Conservation (phyloP, 768 basidiomycete species). For the Cystofilobasidium bisporidii region DNA sequence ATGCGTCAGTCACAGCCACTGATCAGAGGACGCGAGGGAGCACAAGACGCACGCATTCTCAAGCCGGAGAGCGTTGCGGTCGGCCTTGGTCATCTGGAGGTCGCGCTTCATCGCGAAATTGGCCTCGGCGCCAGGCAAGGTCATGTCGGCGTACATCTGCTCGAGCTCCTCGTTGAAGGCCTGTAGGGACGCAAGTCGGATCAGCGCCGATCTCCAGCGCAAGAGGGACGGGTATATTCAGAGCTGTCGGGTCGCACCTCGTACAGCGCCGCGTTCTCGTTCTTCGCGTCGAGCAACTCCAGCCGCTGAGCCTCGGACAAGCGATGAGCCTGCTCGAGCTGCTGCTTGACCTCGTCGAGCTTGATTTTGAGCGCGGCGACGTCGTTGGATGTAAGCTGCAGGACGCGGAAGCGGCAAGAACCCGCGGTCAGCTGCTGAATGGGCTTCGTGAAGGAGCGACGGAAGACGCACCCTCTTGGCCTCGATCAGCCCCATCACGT, state of each 20-base stretch:
- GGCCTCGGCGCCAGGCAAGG: slow-evolving; percentile 24
- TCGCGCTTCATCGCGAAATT: slow-evolving; percentile 27
- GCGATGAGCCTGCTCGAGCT: slow-evolving; percentile 16
- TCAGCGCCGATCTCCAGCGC: not conserved
- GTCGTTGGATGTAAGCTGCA: not conserved
- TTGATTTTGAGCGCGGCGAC: slow-evolving; percentile 2
- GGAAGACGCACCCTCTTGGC: slow-evolving; percentile 4
- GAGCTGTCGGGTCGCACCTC: not conserved
- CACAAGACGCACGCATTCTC: slow-evolving; percentile 22
- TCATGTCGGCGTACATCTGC: slow-evolving; percentile 29
- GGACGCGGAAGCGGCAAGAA: not conserved
- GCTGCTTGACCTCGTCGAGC: slow-evolving; percentile 12
- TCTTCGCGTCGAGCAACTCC: slow-evolving; percentile 26
- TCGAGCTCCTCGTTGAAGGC: slow-evolving; percentile 28
- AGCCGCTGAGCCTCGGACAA: slow-evolving; percentile 10
- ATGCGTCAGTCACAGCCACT: no score
- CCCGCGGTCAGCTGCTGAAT: not conserved
- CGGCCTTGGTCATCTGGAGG: slow-evolving; percentile 26
- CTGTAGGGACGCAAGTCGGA: no score
- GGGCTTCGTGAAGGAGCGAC: not conserved
- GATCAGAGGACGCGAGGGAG: not conserved
- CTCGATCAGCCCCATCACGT: slow-evolving; percentile 7
- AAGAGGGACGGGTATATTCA: not conserved
- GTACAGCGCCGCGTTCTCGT: slow-evolving; percentile 26
- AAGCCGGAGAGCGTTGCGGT: slow-evolving; percentile 24